A percentile compares a stretch with the other conserved stretches of the same genome.
phyloP scores from a whole-genome alignment of 2,329 filamentous ascomycete genomes.

The Ustulina deusta region DNA sequence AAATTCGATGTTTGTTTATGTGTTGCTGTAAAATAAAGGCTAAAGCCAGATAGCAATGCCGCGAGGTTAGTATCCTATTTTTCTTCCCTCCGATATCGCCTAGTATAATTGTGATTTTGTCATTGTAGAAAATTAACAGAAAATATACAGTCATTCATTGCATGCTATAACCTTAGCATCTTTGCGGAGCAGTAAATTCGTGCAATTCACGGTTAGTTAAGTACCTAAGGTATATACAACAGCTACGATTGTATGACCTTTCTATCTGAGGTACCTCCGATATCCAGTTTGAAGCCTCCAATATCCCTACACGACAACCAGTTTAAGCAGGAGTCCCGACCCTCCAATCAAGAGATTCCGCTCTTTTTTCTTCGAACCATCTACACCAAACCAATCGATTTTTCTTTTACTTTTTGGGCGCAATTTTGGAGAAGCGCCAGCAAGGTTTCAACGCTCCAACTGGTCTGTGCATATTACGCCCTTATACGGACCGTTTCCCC shows the following conservation, averaged over 20 bases:
- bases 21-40: not conserved
- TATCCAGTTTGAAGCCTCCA: not conserved
- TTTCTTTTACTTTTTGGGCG: constrained; percentile 9
- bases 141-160: not conserved
- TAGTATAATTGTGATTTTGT: constrained; percentile 7
- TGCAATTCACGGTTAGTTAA: too few species aligned
- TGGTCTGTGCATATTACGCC: constrained; percentile 34
- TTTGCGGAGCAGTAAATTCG: too few species aligned
- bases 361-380: not conserved
- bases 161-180: too few species aligned
- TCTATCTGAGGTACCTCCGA: not conserved
- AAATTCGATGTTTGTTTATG: not conserved
- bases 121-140: not conserved
- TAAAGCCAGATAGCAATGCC: not conserved
- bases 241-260: not conserved
- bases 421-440: constrained; percentile 3
- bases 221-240: too few species aligned
- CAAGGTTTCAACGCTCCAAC: constrained; percentile 21
- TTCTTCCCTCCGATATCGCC: constrained; percentile 31
- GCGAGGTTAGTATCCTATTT: not conserved
- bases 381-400: not conserved
- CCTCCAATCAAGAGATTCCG: constrained; percentile 22
- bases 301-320: constrained; percentile 12
- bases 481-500: constrained; percentile 25
- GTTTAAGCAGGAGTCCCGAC: not conserved